Evolutionary conservation across 495 filamentous ascomycete genomes (phyloP).

Genomic region (Penicillium antarcticum): DNA sequence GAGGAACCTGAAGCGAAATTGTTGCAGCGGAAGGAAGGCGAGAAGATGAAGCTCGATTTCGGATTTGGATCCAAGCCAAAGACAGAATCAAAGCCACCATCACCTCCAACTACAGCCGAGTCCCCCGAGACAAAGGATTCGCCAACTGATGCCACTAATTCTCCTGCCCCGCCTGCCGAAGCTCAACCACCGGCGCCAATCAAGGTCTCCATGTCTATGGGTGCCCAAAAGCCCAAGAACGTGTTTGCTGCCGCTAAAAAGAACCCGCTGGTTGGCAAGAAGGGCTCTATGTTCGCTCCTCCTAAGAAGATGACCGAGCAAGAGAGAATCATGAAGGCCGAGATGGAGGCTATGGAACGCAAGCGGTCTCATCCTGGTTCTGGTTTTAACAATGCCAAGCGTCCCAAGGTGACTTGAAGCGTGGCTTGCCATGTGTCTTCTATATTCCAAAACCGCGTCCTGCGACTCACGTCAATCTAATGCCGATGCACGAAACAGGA

Average conservation of each 20-base stretch:
- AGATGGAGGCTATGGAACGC: conserved; percentile 64
- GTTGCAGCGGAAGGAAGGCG: conserved; percentile 68
- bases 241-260: conserved; percentile 71
- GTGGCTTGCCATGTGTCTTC: not conserved
- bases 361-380: conserved; percentile 50
- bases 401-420: conserved; percentile 30
- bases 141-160: conserved; percentile 19
- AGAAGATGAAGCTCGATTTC: conserved; percentile 80
- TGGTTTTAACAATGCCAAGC: conserved; percentile 33
- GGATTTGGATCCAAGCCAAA: conserved; percentile 43
- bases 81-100: conserved; percentile 27
- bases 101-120: conserved; percentile 16
- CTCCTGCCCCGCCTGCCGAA: conserved; percentile 20
- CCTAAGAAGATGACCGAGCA: conserved; percentile 82
- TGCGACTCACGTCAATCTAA: no score
- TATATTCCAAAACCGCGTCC: no score
- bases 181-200: conserved; percentile 24
- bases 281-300: conserved; percentile 52
- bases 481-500: no score
- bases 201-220: conserved; percentile 58
- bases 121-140: conserved; percentile 15
- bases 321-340: conserved; percentile 88
- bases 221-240: conserved; percentile 67
- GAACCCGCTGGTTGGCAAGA: conserved; percentile 63
- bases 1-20: conserved; percentile 41